Evolutionary conservation across 768 basidiomycete genomes (phyloP), one percentile per base, ranked within the genome.

Genomic region (Leccinum truebloodii): DNA sequence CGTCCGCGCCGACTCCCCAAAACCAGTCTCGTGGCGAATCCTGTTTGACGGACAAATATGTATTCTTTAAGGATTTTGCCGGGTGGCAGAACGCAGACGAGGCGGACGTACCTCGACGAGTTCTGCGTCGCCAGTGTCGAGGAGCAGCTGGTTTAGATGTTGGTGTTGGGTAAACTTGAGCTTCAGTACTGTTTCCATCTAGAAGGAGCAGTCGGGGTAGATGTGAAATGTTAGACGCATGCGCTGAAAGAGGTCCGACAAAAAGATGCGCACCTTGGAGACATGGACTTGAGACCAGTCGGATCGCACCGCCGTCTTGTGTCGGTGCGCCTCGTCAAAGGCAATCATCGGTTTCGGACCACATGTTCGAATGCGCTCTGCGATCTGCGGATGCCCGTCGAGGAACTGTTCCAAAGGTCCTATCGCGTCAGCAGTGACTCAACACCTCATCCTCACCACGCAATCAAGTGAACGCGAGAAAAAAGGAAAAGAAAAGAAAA

Each of bases 21-120:
- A 90, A 90, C 55, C 86, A 79, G 69, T 91, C 90, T 64, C 85
- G 84, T 64, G 86, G 85, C 10, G 87, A 89, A 71, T 88, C 85
- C 87, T 89, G 44, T 63, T 55, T n/a, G 18, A 16, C 1, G 6
- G 10, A 26, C 24, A 35, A 35, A 18, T 22, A 18, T 22, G 22
- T 13, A 18, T 53, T 50, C 22, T 10, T n/a, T 16, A 8, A 51
- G 28, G 14, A 28, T 6, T 52, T 32, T 28, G 2, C 18, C 3
- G 3, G 12, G 24, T 18, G 12, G 30, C n/a, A 46, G 44, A 46
- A 46, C 12, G 26, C 16, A n/a, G 52, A 63, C 20, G 34, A 51
- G 0, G 16, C 1, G 50, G 69, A 70, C 66, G 32, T 57, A 88
- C 88, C 81, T 92, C 90, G 30, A 91, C 74, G 48, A 92, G 79